These are phyloP conservation scores for Acanthamoeba divionensis DNA, from an alignment of 208 protist species.

Conservation along the genomic window DNA sequence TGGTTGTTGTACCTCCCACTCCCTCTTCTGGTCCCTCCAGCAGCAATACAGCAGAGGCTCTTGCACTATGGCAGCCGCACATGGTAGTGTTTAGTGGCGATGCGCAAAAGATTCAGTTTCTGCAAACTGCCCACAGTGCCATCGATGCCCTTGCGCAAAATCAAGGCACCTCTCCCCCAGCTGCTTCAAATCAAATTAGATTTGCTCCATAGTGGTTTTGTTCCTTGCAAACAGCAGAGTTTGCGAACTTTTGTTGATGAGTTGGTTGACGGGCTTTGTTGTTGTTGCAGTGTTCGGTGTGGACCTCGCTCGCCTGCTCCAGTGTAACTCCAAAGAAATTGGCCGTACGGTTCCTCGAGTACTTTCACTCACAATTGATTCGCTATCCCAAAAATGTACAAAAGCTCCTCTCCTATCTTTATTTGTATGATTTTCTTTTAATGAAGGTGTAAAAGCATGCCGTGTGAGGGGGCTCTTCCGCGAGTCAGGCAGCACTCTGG, in stretches of 20 bases:
- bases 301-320: not conserved
- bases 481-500: slow-evolving; percentile 11
- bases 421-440: not conserved
- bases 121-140: slow-evolving; percentile 8
- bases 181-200: not conserved
- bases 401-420: not conserved
- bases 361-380: not conserved
- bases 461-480: slow-evolving; percentile 25
- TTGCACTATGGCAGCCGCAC: too few relatives aligned
- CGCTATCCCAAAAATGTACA: not conserved
- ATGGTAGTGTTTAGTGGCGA: too few relatives aligned
- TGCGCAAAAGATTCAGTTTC: too few relatives aligned
- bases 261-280: not conserved
- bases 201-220: not conserved
- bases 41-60: too few relatives aligned
- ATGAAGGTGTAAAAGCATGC: not conserved
- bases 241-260: not conserved
- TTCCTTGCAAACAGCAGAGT: not conserved
- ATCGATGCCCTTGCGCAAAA: slow-evolving; percentile 1
- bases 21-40: too few relatives aligned
- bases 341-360: not conserved
- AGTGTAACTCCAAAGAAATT: not conserved
- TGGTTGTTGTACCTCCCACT: too few relatives aligned
- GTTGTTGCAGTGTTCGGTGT: slow-evolving; percentile 23
- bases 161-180: too few relatives aligned